These are phyloP conservation scores for Myriosclerotinia curreyana DNA, from an alignment of 2,329 filamentous ascomycete genomes.

Conservation along the genomic window DNA sequence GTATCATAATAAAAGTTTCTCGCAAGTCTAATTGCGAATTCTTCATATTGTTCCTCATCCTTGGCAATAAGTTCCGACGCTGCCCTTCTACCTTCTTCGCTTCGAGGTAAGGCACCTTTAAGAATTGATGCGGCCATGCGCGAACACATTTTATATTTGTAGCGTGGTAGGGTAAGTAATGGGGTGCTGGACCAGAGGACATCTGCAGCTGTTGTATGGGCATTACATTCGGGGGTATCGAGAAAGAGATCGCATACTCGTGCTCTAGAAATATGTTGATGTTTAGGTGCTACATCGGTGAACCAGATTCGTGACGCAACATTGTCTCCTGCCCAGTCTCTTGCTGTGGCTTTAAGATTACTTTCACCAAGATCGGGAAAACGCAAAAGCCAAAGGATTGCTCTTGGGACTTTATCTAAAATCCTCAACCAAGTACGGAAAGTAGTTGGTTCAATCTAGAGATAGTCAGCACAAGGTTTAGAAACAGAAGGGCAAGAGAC, in stretches of 20 bases:
- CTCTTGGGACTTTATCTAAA: slow-evolving; percentile 77
- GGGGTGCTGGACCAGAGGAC: slow-evolving; percentile 96
- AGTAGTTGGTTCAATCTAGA: slow-evolving; percentile 90
- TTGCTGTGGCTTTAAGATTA: slow-evolving; percentile 77
- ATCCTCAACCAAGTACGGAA: slow-evolving; percentile 96
- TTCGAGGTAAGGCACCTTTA: slow-evolving; percentile 78
- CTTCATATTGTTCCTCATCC: slow-evolving; percentile 82
- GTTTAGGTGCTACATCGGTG: slow-evolving; percentile 94
- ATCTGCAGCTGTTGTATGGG: slow-evolving; percentile 94
- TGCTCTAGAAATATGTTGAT: slow-evolving; percentile 87
- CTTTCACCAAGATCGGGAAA: slow-evolving; percentile 91
- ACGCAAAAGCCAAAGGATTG: slow-evolving; percentile 90
- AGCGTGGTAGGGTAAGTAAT: slow-evolving; percentile 82
- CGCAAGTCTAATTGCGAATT: slow-evolving; percentile 67
- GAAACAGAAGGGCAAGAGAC: background rate
- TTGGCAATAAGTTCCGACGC: slow-evolving; percentile 72
- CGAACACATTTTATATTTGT: slow-evolving; percentile 98
- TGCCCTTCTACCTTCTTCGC: slow-evolving; percentile 61
- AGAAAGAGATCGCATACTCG: slow-evolving; percentile 92
- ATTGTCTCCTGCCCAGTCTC: slow-evolving; percentile 77
- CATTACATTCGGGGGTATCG: slow-evolving; percentile 97
- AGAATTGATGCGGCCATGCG: slow-evolving; percentile 96
- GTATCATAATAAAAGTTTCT: slow-evolving; percentile 58
- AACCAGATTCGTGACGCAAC: slow-evolving; percentile 88
- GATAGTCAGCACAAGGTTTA: slow-evolving; percentile 6